Conservation (phyloP, 2,329 filamentous ascomycete species). For the Dactylonectria estremocensis region DNA sequence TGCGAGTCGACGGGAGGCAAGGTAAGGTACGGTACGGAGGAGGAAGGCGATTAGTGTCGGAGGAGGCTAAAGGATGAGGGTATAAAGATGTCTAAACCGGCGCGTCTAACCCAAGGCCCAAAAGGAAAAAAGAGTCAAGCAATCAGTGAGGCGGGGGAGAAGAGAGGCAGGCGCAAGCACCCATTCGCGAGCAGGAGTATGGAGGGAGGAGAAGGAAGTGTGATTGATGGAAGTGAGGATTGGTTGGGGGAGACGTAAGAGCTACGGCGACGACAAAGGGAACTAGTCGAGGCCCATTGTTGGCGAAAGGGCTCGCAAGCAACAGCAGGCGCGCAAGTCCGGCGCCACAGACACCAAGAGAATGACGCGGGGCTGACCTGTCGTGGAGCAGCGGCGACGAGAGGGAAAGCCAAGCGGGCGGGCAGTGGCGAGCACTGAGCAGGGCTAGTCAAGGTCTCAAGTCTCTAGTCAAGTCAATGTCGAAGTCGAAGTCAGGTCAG, state of each 20-base stretch:
- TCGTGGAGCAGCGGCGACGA: slow-evolving; percentile 35
- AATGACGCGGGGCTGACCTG: slow-evolving; percentile 46
- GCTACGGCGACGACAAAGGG: slow-evolving; percentile 45
- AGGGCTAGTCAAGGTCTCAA: slow-evolving; percentile 26
- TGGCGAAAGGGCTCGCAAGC: slow-evolving; percentile 47
- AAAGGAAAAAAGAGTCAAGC: slow-evolving; percentile 47
- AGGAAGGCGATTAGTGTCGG: slow-evolving; percentile 46
- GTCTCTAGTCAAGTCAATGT: slow-evolving; percentile 5
- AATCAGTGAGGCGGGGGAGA: slow-evolving; percentile 39
- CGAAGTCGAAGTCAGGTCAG: slow-evolving; percentile 20
- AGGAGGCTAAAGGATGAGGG: slow-evolving; percentile 33
- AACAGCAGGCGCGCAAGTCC: slow-evolving; percentile 44
- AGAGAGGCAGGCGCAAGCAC: slow-evolving; percentile 38
- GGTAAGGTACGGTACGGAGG: slow-evolving; percentile 39
- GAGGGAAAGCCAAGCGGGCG: slow-evolving; percentile 28
- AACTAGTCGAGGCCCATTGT: slow-evolving; percentile 56
- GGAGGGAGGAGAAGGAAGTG: slow-evolving; percentile 31
- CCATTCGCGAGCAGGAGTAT: slow-evolving; percentile 47
- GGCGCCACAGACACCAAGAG: slow-evolving; percentile 42
- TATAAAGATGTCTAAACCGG: slow-evolving; percentile 56
- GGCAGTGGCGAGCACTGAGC: slow-evolving; percentile 38
- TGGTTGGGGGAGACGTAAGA: slow-evolving; percentile 34
- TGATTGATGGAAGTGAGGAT: slow-evolving; percentile 38
- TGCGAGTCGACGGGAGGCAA: slow-evolving; percentile 40
- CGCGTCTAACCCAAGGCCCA: slow-evolving; percentile 57